A percentile compares a stretch with the other conserved stretches of the same genome.
These are phyloP conservation scores for Micractinium conductrix DNA, from an alignment of 139 green algal genomes.

Conservation along the genomic window DNA sequence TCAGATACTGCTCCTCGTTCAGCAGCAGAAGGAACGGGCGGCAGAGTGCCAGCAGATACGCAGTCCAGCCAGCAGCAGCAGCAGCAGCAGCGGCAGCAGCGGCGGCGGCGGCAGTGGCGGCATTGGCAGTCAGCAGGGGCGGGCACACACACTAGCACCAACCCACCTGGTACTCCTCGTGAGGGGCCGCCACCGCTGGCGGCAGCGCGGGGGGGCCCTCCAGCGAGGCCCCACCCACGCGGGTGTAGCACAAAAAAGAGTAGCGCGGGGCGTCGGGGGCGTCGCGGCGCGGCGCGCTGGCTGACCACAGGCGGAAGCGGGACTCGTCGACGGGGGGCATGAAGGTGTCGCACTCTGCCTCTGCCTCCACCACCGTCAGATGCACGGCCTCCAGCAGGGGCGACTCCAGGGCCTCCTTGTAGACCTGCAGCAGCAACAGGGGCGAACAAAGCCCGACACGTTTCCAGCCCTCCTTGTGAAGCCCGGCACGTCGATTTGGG, in stretches of 20 bases:
- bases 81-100: no score
- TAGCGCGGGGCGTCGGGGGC: conserved; percentile 64
- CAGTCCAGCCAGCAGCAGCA: no score
- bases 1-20: no score
- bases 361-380: conserved; percentile 77
- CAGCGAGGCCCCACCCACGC: not conserved
- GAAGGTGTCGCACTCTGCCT: conserved; percentile 90
- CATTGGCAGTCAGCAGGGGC: no score
- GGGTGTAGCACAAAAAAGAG: conserved; percentile 83
- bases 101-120: no score
- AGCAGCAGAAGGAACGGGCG: no score
- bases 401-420: conserved; percentile 65
- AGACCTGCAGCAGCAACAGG: conserved; percentile 60
- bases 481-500: no score
- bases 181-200: conserved; percentile 57
- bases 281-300: conserved; percentile 43
- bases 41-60: no score
- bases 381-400: conserved; percentile 86
- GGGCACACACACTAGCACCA: no score
- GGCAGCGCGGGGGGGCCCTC: conserved; percentile 50
- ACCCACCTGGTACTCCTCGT: conserved; percentile 91
- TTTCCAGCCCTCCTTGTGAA: no score
- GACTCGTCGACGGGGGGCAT: conserved; percentile 76
- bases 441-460: no score
- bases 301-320: conserved; percentile 79